Percentiles rank a stretch among this genome's conserved stretches.
These are phyloP conservation scores for Rugonectria rugulosa DNA, from an alignment of 2,329 filamentous ascomycete genomes.

Conservation along the genomic window DNA sequence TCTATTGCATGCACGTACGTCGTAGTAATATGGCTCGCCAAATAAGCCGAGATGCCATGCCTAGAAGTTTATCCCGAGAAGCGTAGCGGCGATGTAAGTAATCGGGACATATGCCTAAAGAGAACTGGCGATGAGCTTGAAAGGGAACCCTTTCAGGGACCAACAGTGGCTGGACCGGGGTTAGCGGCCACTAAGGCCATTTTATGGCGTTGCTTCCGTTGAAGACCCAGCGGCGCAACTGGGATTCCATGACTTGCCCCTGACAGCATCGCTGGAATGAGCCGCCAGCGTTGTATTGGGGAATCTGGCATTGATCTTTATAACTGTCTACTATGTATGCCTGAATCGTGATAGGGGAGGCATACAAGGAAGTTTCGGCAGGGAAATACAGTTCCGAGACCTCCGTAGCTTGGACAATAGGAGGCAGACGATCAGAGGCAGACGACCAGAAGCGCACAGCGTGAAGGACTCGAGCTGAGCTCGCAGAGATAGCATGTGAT, in stretches of 20 bases:
- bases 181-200: conserved; percentile 15
- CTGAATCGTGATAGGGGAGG: conserved; percentile 7
- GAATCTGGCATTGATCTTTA: conserved; percentile 37
- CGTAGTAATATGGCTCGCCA: conserved; percentile 9
- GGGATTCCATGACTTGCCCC: conserved; percentile 22
- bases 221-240: conserved; percentile 9
- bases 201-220: conserved; percentile 20
- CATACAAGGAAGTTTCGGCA: neutral
- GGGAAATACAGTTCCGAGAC: neutral
- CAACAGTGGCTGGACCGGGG: conserved; percentile 7
- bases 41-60: conserved; percentile 8
- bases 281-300: conserved; percentile 30
- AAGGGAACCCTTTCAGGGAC: conserved; percentile 30
- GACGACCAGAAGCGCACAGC: no score
- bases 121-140: conserved; percentile 24
- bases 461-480: neutral
- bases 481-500: neutral
- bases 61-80: conserved; percentile 15
- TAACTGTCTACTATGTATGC: no score
- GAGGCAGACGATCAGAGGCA: neutral
- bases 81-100: conserved; percentile 13
- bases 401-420: neutral
- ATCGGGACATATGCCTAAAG: conserved; percentile 32
- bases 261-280: conserved; percentile 17
- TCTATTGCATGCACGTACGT: neutral